Evolutionary conservation across 805 yeast genomes (phyloP).

Genomic region (Metschnikowia lochheadii): DNA sequence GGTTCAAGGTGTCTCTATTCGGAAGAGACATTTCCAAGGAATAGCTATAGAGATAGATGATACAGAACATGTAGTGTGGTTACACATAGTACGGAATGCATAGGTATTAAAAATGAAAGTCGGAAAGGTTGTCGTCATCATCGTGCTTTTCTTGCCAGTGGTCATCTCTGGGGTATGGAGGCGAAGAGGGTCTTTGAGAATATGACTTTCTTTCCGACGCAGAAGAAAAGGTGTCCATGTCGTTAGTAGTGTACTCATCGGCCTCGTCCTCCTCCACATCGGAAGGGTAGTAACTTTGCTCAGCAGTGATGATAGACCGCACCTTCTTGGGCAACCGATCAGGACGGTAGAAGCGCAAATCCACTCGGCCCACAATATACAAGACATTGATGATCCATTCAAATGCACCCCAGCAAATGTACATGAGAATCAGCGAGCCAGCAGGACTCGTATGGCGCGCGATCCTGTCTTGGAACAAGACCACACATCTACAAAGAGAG

Average conservation of each 20-base stretch:
- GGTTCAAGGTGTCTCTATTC: conserved; percentile 82
- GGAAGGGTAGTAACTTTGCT: conserved; percentile 34
- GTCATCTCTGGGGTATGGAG: conserved; percentile 17
- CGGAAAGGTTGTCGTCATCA: conserved; percentile 16
- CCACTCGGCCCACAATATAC: conserved; percentile 63
- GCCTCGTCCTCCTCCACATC: conserved; percentile 24
- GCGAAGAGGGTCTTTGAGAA: conserved; percentile 9
- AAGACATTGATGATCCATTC: conserved; percentile 56
- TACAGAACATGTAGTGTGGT: not conserved
- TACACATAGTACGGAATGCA: not conserved
- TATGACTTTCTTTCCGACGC: conserved; percentile 9
- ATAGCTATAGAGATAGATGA: conserved; percentile 9
- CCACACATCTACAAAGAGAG: conserved; percentile 48
- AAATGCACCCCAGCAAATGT: conserved; percentile 63
- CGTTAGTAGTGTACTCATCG: conserved; percentile 7
- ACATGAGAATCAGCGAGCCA: conserved; percentile 54
- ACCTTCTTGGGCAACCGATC: conserved; percentile 46
- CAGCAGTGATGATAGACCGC: conserved; percentile 40
- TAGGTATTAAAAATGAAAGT: conserved; percentile 14
- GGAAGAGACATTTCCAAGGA: conserved; percentile 95
- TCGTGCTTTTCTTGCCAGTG: conserved; percentile 12
- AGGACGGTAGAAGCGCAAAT: conserved; percentile 76
- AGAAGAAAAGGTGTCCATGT: conserved; percentile 7
- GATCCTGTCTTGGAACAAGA: conserved; percentile 34
- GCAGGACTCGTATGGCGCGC: conserved; percentile 17